phyloP scores from a whole-genome alignment of 106 monocot species.

The Platanthera guangdongensis region DNA sequence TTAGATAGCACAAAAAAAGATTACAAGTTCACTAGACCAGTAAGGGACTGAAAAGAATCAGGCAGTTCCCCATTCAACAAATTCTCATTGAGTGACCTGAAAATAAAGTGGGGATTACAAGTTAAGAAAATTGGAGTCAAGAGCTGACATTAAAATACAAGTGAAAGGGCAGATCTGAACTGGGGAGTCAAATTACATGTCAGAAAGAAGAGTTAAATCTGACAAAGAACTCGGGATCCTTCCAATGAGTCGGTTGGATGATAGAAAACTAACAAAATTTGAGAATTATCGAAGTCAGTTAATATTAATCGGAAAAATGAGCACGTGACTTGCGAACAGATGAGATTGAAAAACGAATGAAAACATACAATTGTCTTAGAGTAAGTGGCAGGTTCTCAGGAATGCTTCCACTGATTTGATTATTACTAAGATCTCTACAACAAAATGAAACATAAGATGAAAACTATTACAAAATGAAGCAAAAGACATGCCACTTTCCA shows the following conservation, averaged over 20 bases:
- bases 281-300: not conserved
- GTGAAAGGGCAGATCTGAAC: not conserved
- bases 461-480: not conserved
- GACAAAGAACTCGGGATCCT: constrained; percentile 66
- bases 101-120: not conserved
- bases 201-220: constrained; percentile 41
- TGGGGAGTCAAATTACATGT: constrained; percentile 37
- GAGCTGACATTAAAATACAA: not conserved
- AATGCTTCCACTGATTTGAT: constrained; percentile 80
- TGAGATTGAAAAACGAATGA: constrained; percentile 3
- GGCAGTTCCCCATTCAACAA: constrained; percentile 63
- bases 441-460: not conserved
- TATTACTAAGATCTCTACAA: constrained; percentile 72
- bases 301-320: not conserved
- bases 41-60: constrained; percentile 63
- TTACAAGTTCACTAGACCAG: constrained; percentile 72
- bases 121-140: not conserved
- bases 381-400: constrained; percentile 70
- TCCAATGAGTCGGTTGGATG: constrained; percentile 69
- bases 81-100: constrained; percentile 73
- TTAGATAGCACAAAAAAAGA: constrained; percentile 1
- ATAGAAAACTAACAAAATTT: constrained; percentile 62
- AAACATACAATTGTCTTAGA: constrained; percentile 61
- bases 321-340: not conserved
- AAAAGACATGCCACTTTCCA: not conserved